These are phyloP conservation scores for Nigrospora osmanthi DNA, from an alignment of 2,329 filamentous ascomycete species.

Conservation along the genomic window DNA sequence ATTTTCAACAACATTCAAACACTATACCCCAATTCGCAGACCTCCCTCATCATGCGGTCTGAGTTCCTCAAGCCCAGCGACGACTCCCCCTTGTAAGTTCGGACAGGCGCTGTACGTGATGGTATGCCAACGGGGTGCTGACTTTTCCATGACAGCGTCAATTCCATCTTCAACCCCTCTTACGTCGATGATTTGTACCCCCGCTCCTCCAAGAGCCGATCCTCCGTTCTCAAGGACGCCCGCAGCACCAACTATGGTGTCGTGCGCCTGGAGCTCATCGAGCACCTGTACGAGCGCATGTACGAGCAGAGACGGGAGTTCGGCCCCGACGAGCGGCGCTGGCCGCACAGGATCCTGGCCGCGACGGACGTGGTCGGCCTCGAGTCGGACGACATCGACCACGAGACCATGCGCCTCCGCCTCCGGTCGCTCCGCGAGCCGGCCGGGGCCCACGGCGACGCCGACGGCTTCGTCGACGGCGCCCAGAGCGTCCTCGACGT, in stretches of 20 bases:
- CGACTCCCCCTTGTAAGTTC: slow-evolving; percentile 84
- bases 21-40: slow-evolving; percentile 74
- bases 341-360: slow-evolving; percentile 75
- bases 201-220: slow-evolving; percentile 55
- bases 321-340: slow-evolving; percentile 59
- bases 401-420: slow-evolving; percentile 45
- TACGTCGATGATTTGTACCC: slow-evolving; percentile 71
- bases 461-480: slow-evolving; percentile 30
- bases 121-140: neutral
- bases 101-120: neutral
- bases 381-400: slow-evolving; percentile 36
- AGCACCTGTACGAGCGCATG: slow-evolving; percentile 78
- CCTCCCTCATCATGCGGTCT: slow-evolving; percentile 71
- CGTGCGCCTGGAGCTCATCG: slow-evolving; percentile 82
- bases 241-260: slow-evolving; percentile 91
- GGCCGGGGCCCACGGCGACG: slow-evolving; percentile 22
- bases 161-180: slow-evolving; percentile 91
- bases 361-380: slow-evolving; percentile 59
- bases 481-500: slow-evolving; percentile 49
- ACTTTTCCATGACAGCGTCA: slow-evolving; percentile 52
- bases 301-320: slow-evolving; percentile 76
- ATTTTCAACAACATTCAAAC: slow-evolving; percentile 85
- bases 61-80: slow-evolving; percentile 84
- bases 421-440: slow-evolving; percentile 39
- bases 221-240: slow-evolving; percentile 55